Evolutionary conservation across 768 basidiomycete genomes (phyloP), one percentile per base, ranked within the genome.

Genomic region (Lactarius hatsudake): DNA sequence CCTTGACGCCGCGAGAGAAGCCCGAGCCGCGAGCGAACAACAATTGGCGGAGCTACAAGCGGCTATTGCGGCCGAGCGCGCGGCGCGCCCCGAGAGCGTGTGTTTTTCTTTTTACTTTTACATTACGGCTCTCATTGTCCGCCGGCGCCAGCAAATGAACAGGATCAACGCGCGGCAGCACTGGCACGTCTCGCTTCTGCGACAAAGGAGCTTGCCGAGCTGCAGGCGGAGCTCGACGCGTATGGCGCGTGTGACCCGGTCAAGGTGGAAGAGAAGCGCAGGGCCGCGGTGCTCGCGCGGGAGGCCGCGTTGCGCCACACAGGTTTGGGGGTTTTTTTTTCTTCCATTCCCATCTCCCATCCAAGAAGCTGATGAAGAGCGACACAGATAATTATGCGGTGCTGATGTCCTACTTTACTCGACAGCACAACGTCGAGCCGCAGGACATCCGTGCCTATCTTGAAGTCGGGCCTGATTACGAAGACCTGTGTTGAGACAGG

Each of bases 271-370:
- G 87, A 89, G 74, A 90, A 87, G 74, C 86, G 83, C 59, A 79
- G 90, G 57, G 93, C 89, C 0, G 81, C 86, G 12, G 81, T 84
- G 60, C 80, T 95, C 17, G 93, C 91, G 3, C 91, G 89, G 68
- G 93, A 96, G 74, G 94, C 93, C 15, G 85, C 89, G 15, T 74
- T 88, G 28, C 86, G 93, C 17, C 95, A 94, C 91, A 98, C 95
- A 42, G 95, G 95, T 96, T 70, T 64, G n/a, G 56, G 34, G 3
- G 42, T 3, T 18, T 23, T 53, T 26, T 12, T 56, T 40, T 36
- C 18, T 30, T n/a, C 36, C 23, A 45, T 36, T 10, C 12, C 13
- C 38, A 13, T 36, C 38, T 10, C 36, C 43, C 43, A 43, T 43
- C 43, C 15, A 28, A 48, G 34, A 53, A 26, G 43, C 62, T 32